phyloP scores from a whole-genome alignment of 2,329 filamentous ascomycete species.

The Diaporthe sp. region DNA sequence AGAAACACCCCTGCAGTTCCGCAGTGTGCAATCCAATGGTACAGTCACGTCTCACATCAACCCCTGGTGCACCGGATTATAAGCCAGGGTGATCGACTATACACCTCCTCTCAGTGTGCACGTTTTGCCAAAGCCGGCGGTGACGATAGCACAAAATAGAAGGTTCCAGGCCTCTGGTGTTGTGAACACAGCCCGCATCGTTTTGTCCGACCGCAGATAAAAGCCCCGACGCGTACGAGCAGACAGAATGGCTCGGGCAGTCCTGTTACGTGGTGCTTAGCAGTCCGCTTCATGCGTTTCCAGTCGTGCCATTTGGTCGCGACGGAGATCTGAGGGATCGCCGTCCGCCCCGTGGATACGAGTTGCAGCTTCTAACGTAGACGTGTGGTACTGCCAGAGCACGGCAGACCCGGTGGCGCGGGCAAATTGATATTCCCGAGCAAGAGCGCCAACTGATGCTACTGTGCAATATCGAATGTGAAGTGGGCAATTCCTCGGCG shows the following conservation, averaged over 20 bases:
- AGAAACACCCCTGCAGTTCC: slow-evolving; percentile 13
- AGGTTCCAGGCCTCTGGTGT: background rate
- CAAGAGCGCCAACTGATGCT: background rate
- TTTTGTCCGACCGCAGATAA: background rate
- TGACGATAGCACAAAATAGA: slow-evolving; percentile 10
- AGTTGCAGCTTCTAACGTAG: background rate
- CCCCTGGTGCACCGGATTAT: slow-evolving; percentile 19
- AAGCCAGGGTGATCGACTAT: slow-evolving; percentile 4
- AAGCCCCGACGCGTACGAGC: background rate
- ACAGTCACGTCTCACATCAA: slow-evolving; percentile 17
- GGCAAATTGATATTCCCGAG: background rate
- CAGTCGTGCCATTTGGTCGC: background rate
- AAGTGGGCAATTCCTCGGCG: background rate
- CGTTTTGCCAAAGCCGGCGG: slow-evolving; percentile 19
- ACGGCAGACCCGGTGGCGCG: background rate
- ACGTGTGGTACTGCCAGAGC: background rate
- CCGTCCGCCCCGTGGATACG: background rate
- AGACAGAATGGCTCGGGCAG: background rate
- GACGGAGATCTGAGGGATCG: slow-evolving; percentile 6
- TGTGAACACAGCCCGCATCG: background rate
- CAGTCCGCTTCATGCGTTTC: background rate
- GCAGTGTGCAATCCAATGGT: background rate
- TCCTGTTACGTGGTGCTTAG: background rate
- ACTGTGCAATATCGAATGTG: background rate
- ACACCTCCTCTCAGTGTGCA: background rate